Evolutionary conservation across 2,329 filamentous ascomycete genomes (phyloP), one percentile per base, ranked within the genome.

Genomic region (Colletotrichum spaethianum): DNA sequence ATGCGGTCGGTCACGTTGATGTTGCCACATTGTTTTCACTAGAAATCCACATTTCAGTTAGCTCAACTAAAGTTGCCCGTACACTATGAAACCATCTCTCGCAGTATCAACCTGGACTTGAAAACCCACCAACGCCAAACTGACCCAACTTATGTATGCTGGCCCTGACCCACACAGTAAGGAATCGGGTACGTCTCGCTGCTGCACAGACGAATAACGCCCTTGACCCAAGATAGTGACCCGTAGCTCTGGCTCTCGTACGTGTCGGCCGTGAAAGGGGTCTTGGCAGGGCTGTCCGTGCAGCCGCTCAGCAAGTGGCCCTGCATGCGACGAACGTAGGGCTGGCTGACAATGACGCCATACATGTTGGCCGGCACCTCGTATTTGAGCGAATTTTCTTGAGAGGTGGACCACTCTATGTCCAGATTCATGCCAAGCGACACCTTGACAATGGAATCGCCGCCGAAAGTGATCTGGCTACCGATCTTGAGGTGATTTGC

Each of bases 301-400:
- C 76, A 80, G 12, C 82, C 83, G 23, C 69, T 72, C 60, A 82
- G 78, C 4, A 81, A 65, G 46, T 77, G 79, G 33, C 82, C 83
- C 16, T 75, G 76, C 14, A 77, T 23, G 78, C 78, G 70, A 75
- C 78, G 26, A 76, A 81, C 75, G 73, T 76, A 8, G 75, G 80
- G 75, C 82, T 84, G 75, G 74, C 79, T 83, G 23, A 85, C 81
- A 33, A 83, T 79, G 26, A 80, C 77, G 33, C 82, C 83, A 63
- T 79, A 82, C 74, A 82, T 79, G 38, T 79, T 81, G 1, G 65
- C 73, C 0, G 82, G 81, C 0, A 85, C 76, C 5, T 68, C 71
- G 57, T 78, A 82, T 4, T 70, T 67, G 64, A 82, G 81, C 0
- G 74, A 72, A 42, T 80, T 77, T 1, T 78, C 74, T 67, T 82